Conservation (phyloP, 2,329 filamentous ascomycete genomes). For the Sporothrix humicola region DNA sequence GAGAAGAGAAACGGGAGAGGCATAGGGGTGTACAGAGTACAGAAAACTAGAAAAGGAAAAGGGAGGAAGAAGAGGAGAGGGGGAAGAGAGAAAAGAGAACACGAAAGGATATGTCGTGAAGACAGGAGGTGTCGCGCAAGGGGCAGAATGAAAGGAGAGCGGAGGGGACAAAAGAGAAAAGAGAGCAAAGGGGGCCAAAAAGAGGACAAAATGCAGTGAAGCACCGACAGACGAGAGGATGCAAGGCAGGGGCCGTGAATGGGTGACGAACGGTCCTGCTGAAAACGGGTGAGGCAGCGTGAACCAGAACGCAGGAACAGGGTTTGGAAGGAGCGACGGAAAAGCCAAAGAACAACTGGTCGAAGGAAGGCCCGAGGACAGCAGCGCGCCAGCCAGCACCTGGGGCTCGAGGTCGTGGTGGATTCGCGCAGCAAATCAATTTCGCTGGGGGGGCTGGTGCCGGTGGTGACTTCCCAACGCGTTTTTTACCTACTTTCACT, state of each 20-base stretch:
- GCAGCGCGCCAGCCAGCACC: conserved; percentile 9
- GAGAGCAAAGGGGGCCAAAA: conserved; percentile 8
- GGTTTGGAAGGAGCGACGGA: conserved; percentile 6
- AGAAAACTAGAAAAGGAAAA: conserved; percentile 14
- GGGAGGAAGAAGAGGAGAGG: background rate
- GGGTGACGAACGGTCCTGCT: conserved; percentile 10
- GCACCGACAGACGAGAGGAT: conserved; percentile 27
- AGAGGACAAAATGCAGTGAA: conserved; percentile 17
- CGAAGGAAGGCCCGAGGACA: conserved; percentile 11
- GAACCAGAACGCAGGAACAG: conserved; percentile 16
- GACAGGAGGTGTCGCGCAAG: conserved; percentile 7
- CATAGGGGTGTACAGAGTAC: background rate
- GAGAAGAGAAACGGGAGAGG: conserved; percentile 18
- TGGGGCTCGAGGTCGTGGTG: conserved; percentile 25
- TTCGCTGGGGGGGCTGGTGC: background rate
- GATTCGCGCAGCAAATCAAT: conserved; percentile 28
- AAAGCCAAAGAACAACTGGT: background rate
- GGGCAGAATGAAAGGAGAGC: conserved; percentile 4
- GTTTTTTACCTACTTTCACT: background rate
- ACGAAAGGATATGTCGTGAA: conserved; percentile 7
- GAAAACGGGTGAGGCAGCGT: conserved; percentile 3
- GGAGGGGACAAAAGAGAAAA: conserved; percentile 15
- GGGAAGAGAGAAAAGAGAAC: background rate
- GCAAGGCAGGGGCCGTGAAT: conserved; percentile 17
- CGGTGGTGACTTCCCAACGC: conserved; percentile 24